Evolutionary conservation across 2,329 filamentous ascomycete species (phyloP).

Genomic region (Fusarium falciforme): DNA sequence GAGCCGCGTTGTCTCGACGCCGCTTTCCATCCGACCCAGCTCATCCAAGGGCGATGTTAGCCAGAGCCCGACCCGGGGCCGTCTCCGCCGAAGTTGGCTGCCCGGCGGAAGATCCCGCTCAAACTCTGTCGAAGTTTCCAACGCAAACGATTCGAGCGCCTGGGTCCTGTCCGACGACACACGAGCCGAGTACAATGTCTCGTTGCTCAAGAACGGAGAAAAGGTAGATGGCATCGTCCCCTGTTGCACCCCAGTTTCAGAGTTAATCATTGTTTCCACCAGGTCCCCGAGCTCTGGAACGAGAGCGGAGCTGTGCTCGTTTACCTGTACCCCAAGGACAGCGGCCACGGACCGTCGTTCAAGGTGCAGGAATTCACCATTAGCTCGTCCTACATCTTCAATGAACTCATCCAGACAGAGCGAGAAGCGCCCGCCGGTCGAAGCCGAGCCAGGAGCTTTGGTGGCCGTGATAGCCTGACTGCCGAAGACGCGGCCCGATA

Average conservation of each 20-base stretch:
- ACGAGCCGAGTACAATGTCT: conserved; percentile 66
- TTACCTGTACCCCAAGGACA: conserved; percentile 65
- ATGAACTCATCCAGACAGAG: conserved; percentile 63
- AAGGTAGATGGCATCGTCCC: conserved; percentile 56
- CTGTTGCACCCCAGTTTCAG: conserved; percentile 13
- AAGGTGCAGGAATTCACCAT: conserved; percentile 67
- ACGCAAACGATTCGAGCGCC: conserved; percentile 48
- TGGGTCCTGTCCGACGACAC: conserved; percentile 68
- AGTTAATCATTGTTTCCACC: conserved; percentile 25
- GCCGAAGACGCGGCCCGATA: conserved; percentile 61
- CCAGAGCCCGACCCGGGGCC: conserved; percentile 59
- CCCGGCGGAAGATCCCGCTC: conserved; percentile 64
- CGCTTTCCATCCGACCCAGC: conserved; percentile 44
- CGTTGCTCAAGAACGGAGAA: conserved; percentile 64
- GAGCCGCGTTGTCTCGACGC: conserved; percentile 48
- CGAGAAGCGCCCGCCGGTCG: conserved; percentile 47
- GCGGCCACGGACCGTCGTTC: conserved; percentile 67
- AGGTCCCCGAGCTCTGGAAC: conserved; percentile 76
- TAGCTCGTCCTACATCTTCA: conserved; percentile 65
- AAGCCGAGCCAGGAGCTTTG: conserved; percentile 58
- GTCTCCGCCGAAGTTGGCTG: conserved; percentile 65
- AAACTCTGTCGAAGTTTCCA: conserved; percentile 55
- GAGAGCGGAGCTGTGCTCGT: conserved; percentile 68
- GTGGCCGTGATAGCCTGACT: conserved; percentile 59
- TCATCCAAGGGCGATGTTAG: conserved; percentile 48